Conservation (phyloP, 2,329 filamentous ascomycete species). For the Podosphaera leucotricha region DNA sequence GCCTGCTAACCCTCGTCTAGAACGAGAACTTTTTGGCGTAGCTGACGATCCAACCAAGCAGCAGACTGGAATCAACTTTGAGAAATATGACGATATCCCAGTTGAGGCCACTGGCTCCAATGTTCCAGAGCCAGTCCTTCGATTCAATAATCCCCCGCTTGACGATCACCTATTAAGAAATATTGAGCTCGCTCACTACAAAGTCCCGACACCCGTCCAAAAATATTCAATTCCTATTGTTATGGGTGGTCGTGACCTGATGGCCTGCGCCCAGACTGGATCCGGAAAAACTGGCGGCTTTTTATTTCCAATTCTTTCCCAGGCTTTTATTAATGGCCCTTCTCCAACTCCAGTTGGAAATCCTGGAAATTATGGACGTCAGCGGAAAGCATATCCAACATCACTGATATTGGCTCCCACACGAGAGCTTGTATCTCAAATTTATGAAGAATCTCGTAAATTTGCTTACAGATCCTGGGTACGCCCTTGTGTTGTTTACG, state of each 20-base stretch:
- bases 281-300: conserved; percentile 99
- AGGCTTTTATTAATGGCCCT: conserved; percentile 79
- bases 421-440: conserved; percentile 95
- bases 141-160: conserved; percentile 83
- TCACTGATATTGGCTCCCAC: conserved; percentile 90
- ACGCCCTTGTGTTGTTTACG: conserved; percentile 92
- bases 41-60: conserved; percentile 85
- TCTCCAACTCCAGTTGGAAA: conserved; percentile 37
- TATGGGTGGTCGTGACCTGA: conserved; percentile 90
- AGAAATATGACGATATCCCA: conserved; percentile 99
- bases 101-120: conserved; percentile 89
- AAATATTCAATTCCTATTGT: conserved; percentile 99
- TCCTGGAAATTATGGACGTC: conserved; percentile 57
- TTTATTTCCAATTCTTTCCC: conserved; percentile 96
- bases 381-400: conserved; percentile 94
- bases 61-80: conserved; percentile 97
- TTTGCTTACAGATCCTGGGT: conserved; percentile 99
- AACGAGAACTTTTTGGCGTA: conserved; percentile 87
- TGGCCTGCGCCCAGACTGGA: conserved; percentile 99
- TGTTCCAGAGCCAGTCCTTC: conserved; percentile 73
- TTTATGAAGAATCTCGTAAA: conserved; percentile 92
- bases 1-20: conserved; percentile 64
- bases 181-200: conserved; percentile 86
- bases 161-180: conserved; percentile 84
- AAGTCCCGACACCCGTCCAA: conserved; percentile 87